Conservation (phyloP, 352 stramenopile genomes). For the Phytophthora rubi region DNA sequence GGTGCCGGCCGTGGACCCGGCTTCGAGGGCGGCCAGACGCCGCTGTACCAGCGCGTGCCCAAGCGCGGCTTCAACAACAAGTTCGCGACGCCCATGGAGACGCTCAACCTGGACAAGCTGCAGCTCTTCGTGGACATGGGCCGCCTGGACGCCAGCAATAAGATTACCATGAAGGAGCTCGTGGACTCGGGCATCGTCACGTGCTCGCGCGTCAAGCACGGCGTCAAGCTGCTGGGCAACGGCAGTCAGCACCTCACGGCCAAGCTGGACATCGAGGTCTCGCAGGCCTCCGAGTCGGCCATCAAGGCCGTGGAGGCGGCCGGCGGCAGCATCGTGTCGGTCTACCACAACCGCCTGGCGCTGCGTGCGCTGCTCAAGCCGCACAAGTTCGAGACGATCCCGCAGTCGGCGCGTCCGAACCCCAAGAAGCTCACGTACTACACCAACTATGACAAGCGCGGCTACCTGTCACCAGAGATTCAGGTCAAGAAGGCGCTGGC, state of each 20-base stretch:
- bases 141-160: slow-evolving; percentile 89
- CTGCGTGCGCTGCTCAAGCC: slow-evolving; percentile 95
- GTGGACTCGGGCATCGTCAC: slow-evolving; percentile 91
- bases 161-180: slow-evolving; percentile 94
- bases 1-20: slow-evolving; percentile 81
- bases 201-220: slow-evolving; percentile 93
- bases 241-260: slow-evolving; percentile 87
- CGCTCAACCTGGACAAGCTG: slow-evolving; percentile 94
- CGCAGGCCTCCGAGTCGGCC: slow-evolving; percentile 82
- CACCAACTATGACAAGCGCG: slow-evolving; percentile 95
- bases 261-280: slow-evolving; percentile 95
- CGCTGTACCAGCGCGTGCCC: slow-evolving; percentile 95
- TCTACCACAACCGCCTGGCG: slow-evolving; percentile 97
- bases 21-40: slow-evolving; percentile 99
- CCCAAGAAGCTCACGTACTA: slow-evolving; percentile 98
- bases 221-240: slow-evolving; percentile 95
- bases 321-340: slow-evolving; percentile 95
- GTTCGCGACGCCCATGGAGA: slow-evolving; percentile 91
- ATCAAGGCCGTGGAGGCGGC: slow-evolving; percentile 95
- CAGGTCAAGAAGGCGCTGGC: slow-evolving; percentile 91
- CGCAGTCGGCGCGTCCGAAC: slow-evolving; percentile 92
- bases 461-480: slow-evolving; percentile 97
- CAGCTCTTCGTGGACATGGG: slow-evolving; percentile 98
- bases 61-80: slow-evolving; percentile 99
- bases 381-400: slow-evolving; percentile 96